Evolutionary conservation across 768 basidiomycete genomes (phyloP).

Genomic region (Symmetrospora coprosmae): DNA sequence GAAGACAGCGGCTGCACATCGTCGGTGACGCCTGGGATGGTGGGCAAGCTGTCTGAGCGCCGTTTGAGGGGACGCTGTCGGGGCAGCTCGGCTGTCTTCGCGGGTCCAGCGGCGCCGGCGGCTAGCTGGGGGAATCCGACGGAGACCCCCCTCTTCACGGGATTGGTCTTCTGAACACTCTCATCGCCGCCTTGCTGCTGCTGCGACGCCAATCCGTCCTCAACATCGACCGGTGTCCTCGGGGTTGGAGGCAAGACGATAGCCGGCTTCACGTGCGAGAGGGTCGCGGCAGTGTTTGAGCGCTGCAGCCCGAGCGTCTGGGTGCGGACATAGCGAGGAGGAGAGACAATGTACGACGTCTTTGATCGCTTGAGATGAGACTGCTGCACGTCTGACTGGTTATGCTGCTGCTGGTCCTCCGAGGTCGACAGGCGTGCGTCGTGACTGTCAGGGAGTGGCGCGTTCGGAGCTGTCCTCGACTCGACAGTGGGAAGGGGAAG

Average conservation of each 20-base stretch:
- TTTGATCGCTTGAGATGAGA: no score
- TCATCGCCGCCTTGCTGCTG: not conserved
- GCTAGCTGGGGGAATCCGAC: not conserved
- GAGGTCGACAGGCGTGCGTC: no score
- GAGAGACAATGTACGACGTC: no score
- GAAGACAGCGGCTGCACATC: not conserved
- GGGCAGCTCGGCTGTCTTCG: no score
- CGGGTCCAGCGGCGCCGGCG: not conserved
- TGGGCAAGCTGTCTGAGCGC: not conserved
- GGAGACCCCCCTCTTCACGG: not conserved
- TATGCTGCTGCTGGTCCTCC: no score
- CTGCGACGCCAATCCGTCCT: not conserved
- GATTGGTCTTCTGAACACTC: not conserved
- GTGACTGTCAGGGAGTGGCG: no score
- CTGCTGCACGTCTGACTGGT: no score
- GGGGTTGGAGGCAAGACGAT: no score
- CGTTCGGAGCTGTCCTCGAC: no score
- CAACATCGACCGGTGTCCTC: no score
- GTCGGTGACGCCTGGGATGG: not conserved
- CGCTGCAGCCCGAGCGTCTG: not conserved
- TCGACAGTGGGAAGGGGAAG: no score
- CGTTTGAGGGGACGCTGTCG: no score
- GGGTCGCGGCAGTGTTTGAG: not conserved
- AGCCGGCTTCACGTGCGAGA: not conserved
- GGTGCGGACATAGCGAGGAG: constrained; percentile 7